phyloP scores from a whole-genome alignment of 2,329 filamentous ascomycete species.

The Stachybotrys chlorohalonatus region DNA sequence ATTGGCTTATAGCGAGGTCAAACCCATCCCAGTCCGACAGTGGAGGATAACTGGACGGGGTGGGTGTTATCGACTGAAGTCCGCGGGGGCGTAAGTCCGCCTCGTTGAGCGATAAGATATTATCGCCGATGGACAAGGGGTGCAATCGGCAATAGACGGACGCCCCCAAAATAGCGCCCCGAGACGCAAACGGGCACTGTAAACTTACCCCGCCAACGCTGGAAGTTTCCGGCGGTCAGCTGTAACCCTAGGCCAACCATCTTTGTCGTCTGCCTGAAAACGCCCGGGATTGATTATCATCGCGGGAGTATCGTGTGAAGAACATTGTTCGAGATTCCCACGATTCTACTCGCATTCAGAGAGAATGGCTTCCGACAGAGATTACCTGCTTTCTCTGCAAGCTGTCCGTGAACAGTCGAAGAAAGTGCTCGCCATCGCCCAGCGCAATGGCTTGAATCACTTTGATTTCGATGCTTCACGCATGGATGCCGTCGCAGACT shows the following conservation, averaged over 20 bases:
- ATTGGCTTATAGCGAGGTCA: neutral
- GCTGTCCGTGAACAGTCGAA: slow-evolving; percentile 25
- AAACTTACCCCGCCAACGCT: neutral
- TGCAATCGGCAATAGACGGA: neutral
- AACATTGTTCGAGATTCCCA: too few relatives aligned
- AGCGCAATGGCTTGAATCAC: slow-evolving; percentile 26
- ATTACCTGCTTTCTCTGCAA: slow-evolving; percentile 25
- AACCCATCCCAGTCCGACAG: neutral
- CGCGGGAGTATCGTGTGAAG: too few relatives aligned
- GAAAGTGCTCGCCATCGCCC: slow-evolving; percentile 24
- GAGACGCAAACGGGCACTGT: too few relatives aligned
- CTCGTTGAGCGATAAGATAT: neutral
- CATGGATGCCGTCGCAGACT: slow-evolving; percentile 29
- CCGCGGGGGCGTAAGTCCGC: too few relatives aligned
- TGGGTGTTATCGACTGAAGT: too few relatives aligned
- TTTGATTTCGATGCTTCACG: slow-evolving; percentile 29
- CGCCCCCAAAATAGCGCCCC: too few relatives aligned
- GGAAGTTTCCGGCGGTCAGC: neutral
- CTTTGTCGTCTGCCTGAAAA: too few relatives aligned
- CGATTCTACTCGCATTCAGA: too few relatives aligned
- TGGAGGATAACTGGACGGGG: neutral
- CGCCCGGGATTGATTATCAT: too few relatives aligned
- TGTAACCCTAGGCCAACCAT: too few relatives aligned
- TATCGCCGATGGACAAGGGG: neutral
- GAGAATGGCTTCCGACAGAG: slow-evolving; percentile 4